phyloP scores from a whole-genome alignment of 2,329 filamentous ascomycete genomes.

The Chrysoporthe puriensis region DNA sequence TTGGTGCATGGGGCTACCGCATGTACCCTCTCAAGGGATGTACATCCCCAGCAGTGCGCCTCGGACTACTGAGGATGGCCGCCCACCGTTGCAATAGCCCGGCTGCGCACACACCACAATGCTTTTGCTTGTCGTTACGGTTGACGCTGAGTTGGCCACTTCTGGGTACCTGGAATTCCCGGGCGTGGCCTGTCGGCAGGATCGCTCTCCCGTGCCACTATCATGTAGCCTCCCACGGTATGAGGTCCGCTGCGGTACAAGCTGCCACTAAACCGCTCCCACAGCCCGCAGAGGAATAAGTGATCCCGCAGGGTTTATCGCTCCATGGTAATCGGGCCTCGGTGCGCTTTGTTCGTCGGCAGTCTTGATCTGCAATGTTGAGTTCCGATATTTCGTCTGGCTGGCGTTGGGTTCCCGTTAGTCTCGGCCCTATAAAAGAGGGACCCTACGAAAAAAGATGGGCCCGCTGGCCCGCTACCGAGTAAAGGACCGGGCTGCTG shows the following conservation, averaged over 20 bases:
- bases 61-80: not conserved
- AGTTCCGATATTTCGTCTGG: not conserved
- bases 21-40: conserved; percentile 23
- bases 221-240: not conserved
- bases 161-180: no score
- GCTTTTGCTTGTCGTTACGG: no score
- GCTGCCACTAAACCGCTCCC: not conserved
- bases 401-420: not conserved
- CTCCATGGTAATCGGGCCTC: not conserved
- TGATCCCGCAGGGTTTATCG: not conserved
- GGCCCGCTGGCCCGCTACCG: not conserved
- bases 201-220: not conserved
- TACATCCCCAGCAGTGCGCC: conserved; percentile 10
- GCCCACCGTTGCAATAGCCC: no score
- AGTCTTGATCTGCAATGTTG: not conserved
- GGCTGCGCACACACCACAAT: no score
- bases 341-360: not conserved
- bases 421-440: conserved; percentile 6
- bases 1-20: not conserved
- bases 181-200: no score
- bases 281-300: not conserved
- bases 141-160: no score
- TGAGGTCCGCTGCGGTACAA: not conserved
- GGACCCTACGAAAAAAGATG: not conserved
- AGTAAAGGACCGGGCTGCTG: conserved; percentile 7